Percentiles rank a stretch among this genome's conserved stretches.
Conservation (phyloP, 306 rosid genomes). For the Vigna radiata region DNA sequence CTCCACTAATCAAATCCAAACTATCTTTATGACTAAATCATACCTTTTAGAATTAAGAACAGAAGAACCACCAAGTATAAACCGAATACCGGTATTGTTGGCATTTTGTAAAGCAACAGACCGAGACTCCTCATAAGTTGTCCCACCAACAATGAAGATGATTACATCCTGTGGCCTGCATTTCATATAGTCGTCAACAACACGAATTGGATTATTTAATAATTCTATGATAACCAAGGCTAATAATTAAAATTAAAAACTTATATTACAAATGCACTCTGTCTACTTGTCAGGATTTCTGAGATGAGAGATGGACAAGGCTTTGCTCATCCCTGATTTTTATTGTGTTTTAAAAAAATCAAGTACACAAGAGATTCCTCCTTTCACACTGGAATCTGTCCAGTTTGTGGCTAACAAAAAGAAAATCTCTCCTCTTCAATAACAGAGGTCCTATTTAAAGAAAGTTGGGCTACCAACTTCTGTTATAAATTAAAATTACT, state of each 20-base stretch:
- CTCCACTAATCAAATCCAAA: conserved; percentile 36
- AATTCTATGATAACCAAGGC: conserved; percentile 27
- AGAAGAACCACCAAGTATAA: conserved; percentile 88
- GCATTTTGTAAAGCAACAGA: conserved; percentile 86
- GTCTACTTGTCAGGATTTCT: background rate
- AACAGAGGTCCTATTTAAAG: no score
- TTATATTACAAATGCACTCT: background rate
- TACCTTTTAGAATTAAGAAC: conserved; percentile 94
- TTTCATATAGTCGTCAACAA: conserved; percentile 46
- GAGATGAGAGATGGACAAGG: no score
- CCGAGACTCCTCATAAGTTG: conserved; percentile 93
- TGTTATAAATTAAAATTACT: no score
- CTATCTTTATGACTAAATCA: conserved; percentile 36
- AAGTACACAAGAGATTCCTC: no score
- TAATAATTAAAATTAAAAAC: conserved; percentile 12
- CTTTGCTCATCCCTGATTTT: no score
- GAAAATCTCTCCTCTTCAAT: no score
- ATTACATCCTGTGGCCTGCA: conserved; percentile 92
- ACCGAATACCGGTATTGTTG: conserved; percentile 78
- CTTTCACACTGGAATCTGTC: no score
- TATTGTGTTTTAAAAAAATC: no score
- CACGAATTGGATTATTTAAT: conserved; percentile 31
- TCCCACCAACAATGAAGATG: conserved; percentile 94
- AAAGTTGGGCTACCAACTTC: no score
- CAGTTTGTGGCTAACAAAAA: no score